A percentile compares a stretch with the other conserved stretches of the same genome.
phyloP scores from a whole-genome alignment of 495 filamentous ascomycete genomes.

The Penicillium ochrochloron region DNA sequence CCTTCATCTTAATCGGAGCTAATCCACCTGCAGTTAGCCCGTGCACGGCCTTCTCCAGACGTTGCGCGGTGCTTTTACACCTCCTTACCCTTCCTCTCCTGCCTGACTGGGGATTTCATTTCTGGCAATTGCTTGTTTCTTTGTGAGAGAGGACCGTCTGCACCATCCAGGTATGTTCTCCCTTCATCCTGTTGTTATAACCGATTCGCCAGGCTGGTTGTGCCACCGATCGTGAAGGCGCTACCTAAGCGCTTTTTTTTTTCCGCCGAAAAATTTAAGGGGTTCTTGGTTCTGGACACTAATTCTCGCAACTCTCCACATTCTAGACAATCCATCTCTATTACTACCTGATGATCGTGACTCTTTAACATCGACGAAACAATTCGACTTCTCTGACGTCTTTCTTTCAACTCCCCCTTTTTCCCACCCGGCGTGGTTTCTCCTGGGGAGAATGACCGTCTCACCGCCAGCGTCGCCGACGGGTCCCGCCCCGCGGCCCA shows the following conservation, averaged over 20 bases:
- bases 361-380: conserved; percentile 10
- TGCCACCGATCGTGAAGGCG: conserved; percentile 6
- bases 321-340: conserved; percentile 22
- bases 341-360: conserved; percentile 31
- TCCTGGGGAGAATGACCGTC: conserved; percentile 49
- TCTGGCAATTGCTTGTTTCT: conserved; percentile 13
- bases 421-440: conserved; percentile 36
- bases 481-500: conserved; percentile 66
- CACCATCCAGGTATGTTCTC: conserved; percentile 13
- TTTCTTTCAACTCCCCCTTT: conserved; percentile 19
- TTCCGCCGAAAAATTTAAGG: conserved; percentile 24
- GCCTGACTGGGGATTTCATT: conserved; percentile 14
- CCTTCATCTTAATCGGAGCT: conserved; percentile 36
- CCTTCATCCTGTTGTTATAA: not conserved
- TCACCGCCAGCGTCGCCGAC: conserved; percentile 66
- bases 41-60: conserved; percentile 32
- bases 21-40: conserved; percentile 22
- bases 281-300: conserved; percentile 19
- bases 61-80: conserved; percentile 18
- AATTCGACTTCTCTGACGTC: conserved; percentile 5
- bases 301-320: conserved; percentile 23
- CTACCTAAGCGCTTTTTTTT: not conserved
- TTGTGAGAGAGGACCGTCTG: conserved; percentile 15
- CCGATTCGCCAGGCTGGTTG: not conserved
- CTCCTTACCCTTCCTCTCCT: conserved; percentile 13